These are phyloP conservation scores for Amauroascus niger DNA, from an alignment of 2,329 filamentous ascomycete genomes.

Conservation along the genomic window DNA sequence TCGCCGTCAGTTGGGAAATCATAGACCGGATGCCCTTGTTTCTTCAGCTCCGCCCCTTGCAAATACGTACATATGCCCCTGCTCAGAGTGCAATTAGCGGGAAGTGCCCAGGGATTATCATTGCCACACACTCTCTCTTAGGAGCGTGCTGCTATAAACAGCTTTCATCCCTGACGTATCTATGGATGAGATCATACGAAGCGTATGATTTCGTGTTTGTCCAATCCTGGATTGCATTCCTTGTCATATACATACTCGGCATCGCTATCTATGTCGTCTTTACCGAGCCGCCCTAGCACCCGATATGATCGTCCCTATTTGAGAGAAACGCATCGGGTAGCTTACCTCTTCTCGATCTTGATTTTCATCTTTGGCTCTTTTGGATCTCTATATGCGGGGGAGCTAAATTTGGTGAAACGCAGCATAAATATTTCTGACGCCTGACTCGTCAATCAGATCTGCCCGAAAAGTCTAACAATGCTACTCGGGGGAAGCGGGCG, in stretches of 20 bases:
- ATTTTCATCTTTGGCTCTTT: neutral
- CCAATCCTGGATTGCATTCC: neutral
- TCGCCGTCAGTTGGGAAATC: neutral
- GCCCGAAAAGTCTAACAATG: slow-evolving; percentile 2
- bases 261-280: neutral
- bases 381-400: neutral
- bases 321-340: neutral
- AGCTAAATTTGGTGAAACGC: slow-evolving; percentile 7
- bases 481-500: slow-evolving; percentile 9
- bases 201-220: slow-evolving; percentile 4
- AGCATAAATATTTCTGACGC: neutral
- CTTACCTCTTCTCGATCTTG: neutral
- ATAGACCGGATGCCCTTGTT: neutral
- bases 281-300: neutral
- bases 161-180: neutral
- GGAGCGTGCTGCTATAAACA: neutral
- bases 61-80: neutral
- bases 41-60: neutral
- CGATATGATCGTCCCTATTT: neutral
- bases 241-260: neutral
- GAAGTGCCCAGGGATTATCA: neutral
- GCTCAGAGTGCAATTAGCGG: neutral
- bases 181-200: slow-evolving; percentile 7
- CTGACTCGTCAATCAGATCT: slow-evolving; percentile 1
- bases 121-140: neutral